Conservation (phyloP, 2,329 filamentous ascomycete genomes). For the Cryphonectria japonica region DNA sequence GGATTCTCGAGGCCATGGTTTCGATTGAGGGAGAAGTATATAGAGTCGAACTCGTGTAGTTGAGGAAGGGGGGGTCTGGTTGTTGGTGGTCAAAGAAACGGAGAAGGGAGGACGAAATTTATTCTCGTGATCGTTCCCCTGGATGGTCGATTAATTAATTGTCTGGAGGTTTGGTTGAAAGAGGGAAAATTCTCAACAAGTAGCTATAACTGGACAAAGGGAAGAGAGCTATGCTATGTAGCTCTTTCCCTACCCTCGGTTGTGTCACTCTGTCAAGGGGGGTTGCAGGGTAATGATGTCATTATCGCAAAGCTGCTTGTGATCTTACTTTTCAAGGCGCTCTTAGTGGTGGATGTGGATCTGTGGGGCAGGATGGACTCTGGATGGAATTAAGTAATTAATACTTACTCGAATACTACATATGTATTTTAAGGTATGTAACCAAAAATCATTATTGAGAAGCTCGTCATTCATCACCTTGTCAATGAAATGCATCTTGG, state of each 20-base stretch:
- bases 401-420: background rate
- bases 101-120: background rate
- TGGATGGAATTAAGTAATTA: background rate
- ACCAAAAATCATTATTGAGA: too few relatives aligned
- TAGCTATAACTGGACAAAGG: background rate
- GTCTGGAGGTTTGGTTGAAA: background rate
- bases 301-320: conserved; percentile 16
- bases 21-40: background rate
- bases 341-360: conserved; percentile 18
- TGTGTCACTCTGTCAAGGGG: background rate
- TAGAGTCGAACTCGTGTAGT: background rate
- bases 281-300: conserved; percentile 24
- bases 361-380: background rate
- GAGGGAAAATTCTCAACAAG: background rate
- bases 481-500: too few relatives aligned
- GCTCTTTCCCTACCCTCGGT: background rate
- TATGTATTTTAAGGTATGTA: too few relatives aligned
- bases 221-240: conserved; percentile 7
- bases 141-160: conserved; percentile 1
- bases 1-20: conserved; percentile 27
- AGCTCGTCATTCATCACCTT: too few relatives aligned
- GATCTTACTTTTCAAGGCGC: conserved; percentile 24
- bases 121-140: background rate
- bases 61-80: background rate
- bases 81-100: background rate